A percentile compares a stretch with the other conserved stretches of the same genome.
Conservation (phyloP, 768 basidiomycete species). For the Boletus rubropictus region DNA sequence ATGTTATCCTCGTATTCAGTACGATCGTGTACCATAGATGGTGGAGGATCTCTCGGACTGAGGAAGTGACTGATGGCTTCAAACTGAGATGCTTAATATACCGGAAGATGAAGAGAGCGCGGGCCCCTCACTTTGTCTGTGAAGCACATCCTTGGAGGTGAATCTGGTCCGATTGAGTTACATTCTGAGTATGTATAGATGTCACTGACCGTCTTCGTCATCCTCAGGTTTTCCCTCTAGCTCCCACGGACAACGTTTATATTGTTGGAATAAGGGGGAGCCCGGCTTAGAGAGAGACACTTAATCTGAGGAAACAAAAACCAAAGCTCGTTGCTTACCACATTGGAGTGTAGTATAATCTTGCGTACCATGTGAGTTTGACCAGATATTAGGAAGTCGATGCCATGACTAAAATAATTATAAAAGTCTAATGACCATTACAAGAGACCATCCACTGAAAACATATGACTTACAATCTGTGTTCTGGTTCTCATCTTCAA, state of each 20-base stretch:
- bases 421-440: conserved; percentile 63
- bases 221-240: conserved; percentile 76
- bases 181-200: background rate
- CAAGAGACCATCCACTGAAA: background rate
- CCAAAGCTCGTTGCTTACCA: conserved; percentile 45
- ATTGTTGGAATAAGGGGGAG: conserved; percentile 82
- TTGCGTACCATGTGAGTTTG: conserved; percentile 71
- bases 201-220: conserved; percentile 65
- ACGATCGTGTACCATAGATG: conserved; percentile 76
- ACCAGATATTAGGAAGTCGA: conserved; percentile 80
- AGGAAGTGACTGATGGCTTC: conserved; percentile 77
- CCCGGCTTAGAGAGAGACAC: conserved; percentile 54
- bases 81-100: conserved; percentile 41
- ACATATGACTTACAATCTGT: conserved; percentile 41
- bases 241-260: conserved; percentile 90
- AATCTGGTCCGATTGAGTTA: conserved; percentile 40
- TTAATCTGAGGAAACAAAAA: background rate
- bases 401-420: conserved; percentile 88
- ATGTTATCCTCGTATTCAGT: conserved; percentile 71
- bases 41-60: conserved; percentile 65
- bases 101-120: background rate
- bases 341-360: conserved; percentile 82
- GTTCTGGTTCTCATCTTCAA: conserved; percentile 44
- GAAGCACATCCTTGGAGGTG: conserved; percentile 69
- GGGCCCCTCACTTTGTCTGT: conserved; percentile 51